Base-by-base conservation (phyloP, 257 asterid species). In the Primulina huaijiensis region DNA sequence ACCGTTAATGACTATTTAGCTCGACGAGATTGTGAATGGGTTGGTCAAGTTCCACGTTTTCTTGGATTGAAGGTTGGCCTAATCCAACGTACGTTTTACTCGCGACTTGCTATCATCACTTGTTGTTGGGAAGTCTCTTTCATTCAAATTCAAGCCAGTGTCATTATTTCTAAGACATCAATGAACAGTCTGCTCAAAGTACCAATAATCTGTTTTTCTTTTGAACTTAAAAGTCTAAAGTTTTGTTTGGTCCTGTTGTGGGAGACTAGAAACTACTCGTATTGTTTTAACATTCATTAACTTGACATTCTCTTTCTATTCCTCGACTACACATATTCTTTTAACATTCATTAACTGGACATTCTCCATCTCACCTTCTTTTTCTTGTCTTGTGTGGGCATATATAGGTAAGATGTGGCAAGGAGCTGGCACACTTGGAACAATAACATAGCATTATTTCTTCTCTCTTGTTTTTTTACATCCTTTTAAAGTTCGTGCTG, bases 61-160 rank as follows among this genome's bases (percentile, higher is more conserved):
- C 96, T 93, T 52, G 99, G 99, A 77, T 78, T 93, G 86, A 90
- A 89, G 86, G 96, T 93, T 86, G 99, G 99, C 88, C 88, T 93
- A 70, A 90, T 93, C 76, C 99, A 93, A 78, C 99, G 99, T 93
- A 93, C 64, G 96, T 76, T 74, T 77, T 69, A 35, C 80, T 67
- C 68, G 27, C 72, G 35, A 46, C 73, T 56, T 77, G 60, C 61
- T 78, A 57, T 76, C 65, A 40, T 35, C 17, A 23, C 71, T n/a
- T 40, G 69, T 66, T 31, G 64, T 57, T 35, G 19, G 25, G 31
- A 20, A 68, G 71, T 75, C 65, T 79, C 69, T 52, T 38, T 55
- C 64, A 78, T 46, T 74, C 60, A 19, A 64, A 65, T 67, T 46
- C 64, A 33, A 30, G 19, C 33, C 43, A 10, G 27, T 59, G 34